Percentiles rank a stretch among this genome's conserved stretches.
Conservation (phyloP, 345 rosid genomes). For the Carallia brachiata region DNA sequence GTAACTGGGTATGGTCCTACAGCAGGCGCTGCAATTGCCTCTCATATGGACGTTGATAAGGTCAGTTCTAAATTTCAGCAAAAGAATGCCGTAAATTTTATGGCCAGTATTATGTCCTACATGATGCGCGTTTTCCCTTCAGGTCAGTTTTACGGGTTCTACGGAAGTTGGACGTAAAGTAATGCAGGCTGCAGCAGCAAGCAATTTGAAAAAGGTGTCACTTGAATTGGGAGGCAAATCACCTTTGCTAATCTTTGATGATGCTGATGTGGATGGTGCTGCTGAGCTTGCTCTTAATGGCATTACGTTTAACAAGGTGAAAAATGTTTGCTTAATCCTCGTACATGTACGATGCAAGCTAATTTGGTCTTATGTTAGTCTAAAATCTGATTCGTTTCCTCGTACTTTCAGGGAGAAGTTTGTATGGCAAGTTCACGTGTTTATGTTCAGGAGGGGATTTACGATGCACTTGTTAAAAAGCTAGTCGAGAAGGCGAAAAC, state of each 20-base stretch:
- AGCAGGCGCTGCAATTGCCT: slow-evolving; percentile 78
- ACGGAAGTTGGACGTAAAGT: slow-evolving; percentile 73
- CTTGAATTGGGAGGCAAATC: slow-evolving; percentile 90
- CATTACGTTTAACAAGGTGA: slow-evolving; percentile 55
- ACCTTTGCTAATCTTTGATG: slow-evolving; percentile 73
- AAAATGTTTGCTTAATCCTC: not conserved
- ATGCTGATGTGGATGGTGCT: slow-evolving; percentile 65
- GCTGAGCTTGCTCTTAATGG: slow-evolving; percentile 57
- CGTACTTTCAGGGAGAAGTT: slow-evolving; percentile 56
- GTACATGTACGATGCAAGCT: no score
- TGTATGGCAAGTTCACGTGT: slow-evolving; percentile 79
- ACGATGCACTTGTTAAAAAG: slow-evolving; percentile 48
- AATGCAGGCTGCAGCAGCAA: slow-evolving; percentile 74
- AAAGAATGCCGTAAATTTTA: no score
- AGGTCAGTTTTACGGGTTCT: slow-evolving; percentile 89
- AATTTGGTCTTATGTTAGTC: not conserved
- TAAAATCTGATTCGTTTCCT: not conserved
- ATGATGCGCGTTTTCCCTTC: not conserved
- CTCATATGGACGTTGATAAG: slow-evolving; percentile 83
- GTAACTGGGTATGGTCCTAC: slow-evolving; percentile 74
- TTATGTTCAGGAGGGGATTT: slow-evolving; percentile 83
- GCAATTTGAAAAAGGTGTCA: slow-evolving; percentile 69
- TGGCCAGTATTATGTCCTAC: no score
- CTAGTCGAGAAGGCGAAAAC: slow-evolving; percentile 53
- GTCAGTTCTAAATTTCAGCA: slow-evolving; percentile 20